phyloP scores from a whole-genome alignment of 2,329 filamentous ascomycete genomes.

The Neocucurbitaria cava region DNA sequence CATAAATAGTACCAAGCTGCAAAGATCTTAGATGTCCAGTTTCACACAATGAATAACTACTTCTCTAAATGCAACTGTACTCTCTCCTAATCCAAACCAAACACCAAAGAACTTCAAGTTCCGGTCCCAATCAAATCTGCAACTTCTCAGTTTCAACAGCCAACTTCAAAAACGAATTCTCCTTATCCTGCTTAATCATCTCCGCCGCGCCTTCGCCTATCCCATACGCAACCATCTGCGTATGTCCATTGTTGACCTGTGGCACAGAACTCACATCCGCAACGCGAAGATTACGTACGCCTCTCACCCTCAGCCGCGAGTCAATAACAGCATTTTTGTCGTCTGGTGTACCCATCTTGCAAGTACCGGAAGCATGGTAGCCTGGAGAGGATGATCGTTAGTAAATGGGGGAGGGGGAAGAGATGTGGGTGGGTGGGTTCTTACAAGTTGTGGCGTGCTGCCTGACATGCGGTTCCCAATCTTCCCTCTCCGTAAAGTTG shows the following conservation, averaged over 20 bases:
- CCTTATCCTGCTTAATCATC: conserved; percentile 37
- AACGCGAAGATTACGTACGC: conserved; percentile 34
- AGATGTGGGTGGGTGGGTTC: conserved; percentile 3
- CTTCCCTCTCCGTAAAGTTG: conserved; percentile 59
- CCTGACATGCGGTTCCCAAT: conserved; percentile 65
- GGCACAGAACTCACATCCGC: conserved; percentile 37
- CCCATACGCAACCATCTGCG: conserved; percentile 47
- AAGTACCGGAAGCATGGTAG: conserved; percentile 64
- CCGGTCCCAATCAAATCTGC: background rate
- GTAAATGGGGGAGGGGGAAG: background rate
- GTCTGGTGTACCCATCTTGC: conserved; percentile 57
- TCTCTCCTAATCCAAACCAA: too few species aligned
- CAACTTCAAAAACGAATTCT: conserved; percentile 12
- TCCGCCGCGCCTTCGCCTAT: conserved; percentile 43
- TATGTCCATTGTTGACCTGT: conserved; percentile 40
- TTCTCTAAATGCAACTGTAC: too few species aligned
- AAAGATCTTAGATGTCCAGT: too few species aligned
- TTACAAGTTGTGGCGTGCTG: conserved; percentile 67
- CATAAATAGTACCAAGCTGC: too few species aligned
- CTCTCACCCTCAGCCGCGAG: conserved; percentile 35
- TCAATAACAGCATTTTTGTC: conserved; percentile 49
- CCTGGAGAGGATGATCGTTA: conserved; percentile 28
- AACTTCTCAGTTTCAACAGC: conserved; percentile 1
- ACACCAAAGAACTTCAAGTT: too few species aligned
- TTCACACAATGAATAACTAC: too few species aligned